These are phyloP conservation scores for Pezicula radicicola DNA, from an alignment of 2,329 filamentous ascomycete genomes.

Conservation along the genomic window DNA sequence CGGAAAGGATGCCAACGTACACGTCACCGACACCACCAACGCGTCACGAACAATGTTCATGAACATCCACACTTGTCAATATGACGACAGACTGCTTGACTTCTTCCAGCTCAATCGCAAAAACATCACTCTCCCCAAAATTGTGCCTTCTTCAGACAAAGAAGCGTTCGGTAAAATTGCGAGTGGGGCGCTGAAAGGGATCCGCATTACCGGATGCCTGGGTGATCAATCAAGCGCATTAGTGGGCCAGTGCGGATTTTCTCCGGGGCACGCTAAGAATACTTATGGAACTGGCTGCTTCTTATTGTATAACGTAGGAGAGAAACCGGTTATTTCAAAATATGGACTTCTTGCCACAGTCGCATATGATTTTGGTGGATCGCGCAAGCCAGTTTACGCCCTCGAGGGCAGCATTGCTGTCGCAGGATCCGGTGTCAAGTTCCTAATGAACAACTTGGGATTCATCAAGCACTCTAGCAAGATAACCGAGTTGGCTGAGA, in stretches of 20 bases:
- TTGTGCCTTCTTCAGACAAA: slow-evolving; percentile 69
- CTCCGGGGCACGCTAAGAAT: slow-evolving; percentile 75
- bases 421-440: slow-evolving; percentile 73
- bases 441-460: slow-evolving; percentile 63
- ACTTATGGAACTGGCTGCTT: slow-evolving; percentile 87
- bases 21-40: slow-evolving; percentile 78
- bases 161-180: slow-evolving; percentile 65
- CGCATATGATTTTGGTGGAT: slow-evolving; percentile 69
- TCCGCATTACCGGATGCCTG: slow-evolving; percentile 72
- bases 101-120: slow-evolving; percentile 71
- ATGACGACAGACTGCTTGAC: slow-evolving; percentile 68
- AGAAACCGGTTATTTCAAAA: slow-evolving; percentile 74
- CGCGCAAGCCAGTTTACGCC: slow-evolving; percentile 66
- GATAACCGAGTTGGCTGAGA: slow-evolving; percentile 61
- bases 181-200: slow-evolving; percentile 60
- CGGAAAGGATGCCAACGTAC: slow-evolving; percentile 58
- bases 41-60: slow-evolving; percentile 88
- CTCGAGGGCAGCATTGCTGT: slow-evolving; percentile 77
- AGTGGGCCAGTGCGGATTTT: slow-evolving; percentile 77
- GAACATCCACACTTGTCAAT: slow-evolving; percentile 73
- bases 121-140: slow-evolving; percentile 72
- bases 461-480: slow-evolving; percentile 60
- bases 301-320: slow-evolving; percentile 77
- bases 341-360: slow-evolving; percentile 77
- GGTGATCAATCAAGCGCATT: slow-evolving; percentile 81